Percentiles rank a stretch among this genome's conserved stretches.
These are phyloP conservation scores for Corylus americana DNA, from an alignment of 306 rosid genomes.

Conservation along the genomic window DNA sequence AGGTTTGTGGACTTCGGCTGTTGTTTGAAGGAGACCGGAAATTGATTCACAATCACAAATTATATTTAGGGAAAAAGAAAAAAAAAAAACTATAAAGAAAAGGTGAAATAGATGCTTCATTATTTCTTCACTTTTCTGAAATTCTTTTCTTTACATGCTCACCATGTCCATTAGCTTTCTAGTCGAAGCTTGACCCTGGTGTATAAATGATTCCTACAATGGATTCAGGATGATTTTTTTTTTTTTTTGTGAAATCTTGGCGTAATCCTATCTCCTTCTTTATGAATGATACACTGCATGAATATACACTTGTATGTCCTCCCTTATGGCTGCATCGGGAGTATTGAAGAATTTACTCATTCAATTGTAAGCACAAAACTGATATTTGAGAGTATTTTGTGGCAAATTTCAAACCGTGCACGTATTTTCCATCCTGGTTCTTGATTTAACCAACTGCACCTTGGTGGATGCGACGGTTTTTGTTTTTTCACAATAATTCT, in stretches of 20 bases:
- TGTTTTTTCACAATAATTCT: no score
- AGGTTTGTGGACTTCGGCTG: constrained; percentile 37
- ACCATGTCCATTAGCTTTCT: neutral
- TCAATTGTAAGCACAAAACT: no score
- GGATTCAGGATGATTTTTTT: neutral
- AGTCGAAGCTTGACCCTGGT: neutral
- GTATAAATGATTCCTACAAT: neutral
- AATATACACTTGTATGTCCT: no score
- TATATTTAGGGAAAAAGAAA: constrained; percentile 26
- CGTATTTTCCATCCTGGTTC: no score
- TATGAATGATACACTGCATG: no score
- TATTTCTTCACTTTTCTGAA: constrained; percentile 11
- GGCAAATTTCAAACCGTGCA: no score
- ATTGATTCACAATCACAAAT: constrained; percentile 14
- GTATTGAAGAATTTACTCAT: neutral
- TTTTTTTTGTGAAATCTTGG: neutral
- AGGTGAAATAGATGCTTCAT: constrained; percentile 12
- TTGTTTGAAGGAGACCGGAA: constrained; percentile 18
- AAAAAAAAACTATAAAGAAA: neutral
- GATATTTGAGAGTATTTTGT: no score
- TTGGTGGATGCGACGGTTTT: no score
- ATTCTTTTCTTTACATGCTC: neutral
- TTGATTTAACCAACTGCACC: no score
- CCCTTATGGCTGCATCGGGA: neutral
- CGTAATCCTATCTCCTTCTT: no score